Evolutionary conservation across 768 basidiomycete genomes (phyloP), one percentile per base, ranked within the genome.

Genomic region (Tulasnella sp.): DNA sequence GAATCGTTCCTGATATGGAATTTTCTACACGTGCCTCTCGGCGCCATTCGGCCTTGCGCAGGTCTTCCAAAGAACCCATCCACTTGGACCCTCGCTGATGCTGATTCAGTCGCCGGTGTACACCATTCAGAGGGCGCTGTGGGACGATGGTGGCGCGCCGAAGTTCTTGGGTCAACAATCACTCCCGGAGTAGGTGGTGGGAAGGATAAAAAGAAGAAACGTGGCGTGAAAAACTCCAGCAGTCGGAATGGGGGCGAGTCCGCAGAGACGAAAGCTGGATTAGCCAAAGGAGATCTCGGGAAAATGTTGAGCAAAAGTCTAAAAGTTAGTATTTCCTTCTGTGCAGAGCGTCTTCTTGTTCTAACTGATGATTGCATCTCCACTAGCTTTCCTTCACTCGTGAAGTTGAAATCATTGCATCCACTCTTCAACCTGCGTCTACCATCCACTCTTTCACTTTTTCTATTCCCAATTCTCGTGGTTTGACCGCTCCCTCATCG

Each of bases 401-500:
- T 52, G 91, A 94, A 68, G 86, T 93, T 40, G 90, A 93, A 67
- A 84, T 97, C 56, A 86, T 97, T 66, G 89, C 91, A 12, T 90
- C 91, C n/a, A 89, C 90, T 0, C 77, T 93, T 8, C 88, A 93
- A 63, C 93, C 93, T 6, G 84, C 92, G 1, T 88, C 87, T 5
- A 96, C 91, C 14, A 82, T 91, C 42, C 90, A 96, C 67, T 84
- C 81, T 0, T 97, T 96, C 71, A 86, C 86, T 3, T 97, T 97
- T 66, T 83, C 78, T 6, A 77, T 91, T 46, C 84, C 87, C 46
- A 80, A 84, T 4, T 80, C 84, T 9, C 79, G 75, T 39, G 84
- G 84, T 14, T 27, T 49, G 8, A 61, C 58, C 27, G 34, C 43
- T 12, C 56, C 54, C 11, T 19, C 17, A 15, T 45, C 39, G 5